phyloP scores from a whole-genome alignment of 2,329 filamentous ascomycete species.

The Claviceps sp. region DNA sequence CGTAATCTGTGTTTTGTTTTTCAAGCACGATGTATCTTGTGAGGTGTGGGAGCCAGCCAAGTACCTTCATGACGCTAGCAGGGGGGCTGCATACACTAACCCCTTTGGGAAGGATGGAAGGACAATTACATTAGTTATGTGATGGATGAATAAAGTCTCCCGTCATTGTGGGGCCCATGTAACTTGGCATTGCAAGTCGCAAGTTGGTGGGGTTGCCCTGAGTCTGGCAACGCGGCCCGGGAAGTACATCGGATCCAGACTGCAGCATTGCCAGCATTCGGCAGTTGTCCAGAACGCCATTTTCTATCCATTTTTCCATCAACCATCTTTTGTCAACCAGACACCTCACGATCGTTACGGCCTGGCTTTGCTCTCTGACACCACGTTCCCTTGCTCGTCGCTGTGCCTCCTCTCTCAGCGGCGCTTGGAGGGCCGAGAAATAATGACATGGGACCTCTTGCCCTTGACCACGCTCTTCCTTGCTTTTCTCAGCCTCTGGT shows the following conservation, averaged over 20 bases:
- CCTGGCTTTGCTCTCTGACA: neutral
- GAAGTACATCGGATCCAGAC: neutral
- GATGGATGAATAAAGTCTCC: no score
- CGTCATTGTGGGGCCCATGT: no score
- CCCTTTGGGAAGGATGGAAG: no score
- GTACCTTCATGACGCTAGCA: no score
- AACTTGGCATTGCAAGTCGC: no score
- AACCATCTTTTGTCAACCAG: neutral
- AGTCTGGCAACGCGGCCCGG: neutral
- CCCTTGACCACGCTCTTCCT: slow-evolving; percentile 27
- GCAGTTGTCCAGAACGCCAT: neutral
- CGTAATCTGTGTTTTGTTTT: no score
- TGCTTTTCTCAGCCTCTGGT: slow-evolving; percentile 25
- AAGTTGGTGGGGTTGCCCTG: no score
- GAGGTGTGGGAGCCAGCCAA: no score
- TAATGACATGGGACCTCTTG: slow-evolving; percentile 30
- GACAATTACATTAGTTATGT: no score
- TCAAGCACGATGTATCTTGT: no score
- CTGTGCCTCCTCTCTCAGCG: slow-evolving; percentile 1
- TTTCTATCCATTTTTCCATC: neutral
- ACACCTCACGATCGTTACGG: neutral
- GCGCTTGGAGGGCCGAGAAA: slow-evolving; percentile 20
- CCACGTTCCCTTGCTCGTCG: neutral
- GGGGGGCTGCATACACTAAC: no score
- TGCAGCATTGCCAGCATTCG: neutral